Conservation (phyloP, 192 early-diverging fungal species). For the Endogone sp. region DNA sequence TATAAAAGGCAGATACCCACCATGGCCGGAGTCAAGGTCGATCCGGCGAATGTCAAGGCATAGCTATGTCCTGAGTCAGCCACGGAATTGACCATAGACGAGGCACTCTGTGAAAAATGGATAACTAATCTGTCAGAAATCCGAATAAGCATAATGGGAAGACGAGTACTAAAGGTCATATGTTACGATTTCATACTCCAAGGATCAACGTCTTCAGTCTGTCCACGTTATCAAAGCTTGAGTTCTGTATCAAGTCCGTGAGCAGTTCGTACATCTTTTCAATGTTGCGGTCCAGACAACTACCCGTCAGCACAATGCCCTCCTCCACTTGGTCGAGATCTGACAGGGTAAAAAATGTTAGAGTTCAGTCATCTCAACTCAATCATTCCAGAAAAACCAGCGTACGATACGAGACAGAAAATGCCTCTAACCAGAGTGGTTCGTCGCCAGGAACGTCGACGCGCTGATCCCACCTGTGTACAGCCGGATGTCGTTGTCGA, state of each 20-base stretch:
- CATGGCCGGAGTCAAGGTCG: constrained; percentile 55
- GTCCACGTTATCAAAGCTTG: constrained; percentile 67
- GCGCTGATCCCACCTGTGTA: constrained; percentile 84
- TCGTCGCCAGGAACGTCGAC: constrained; percentile 59
- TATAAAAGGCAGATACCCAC: not conserved
- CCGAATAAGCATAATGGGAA: too few relatives aligned
- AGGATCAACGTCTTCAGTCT: constrained; percentile 75
- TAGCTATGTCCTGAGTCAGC: constrained; percentile 79
- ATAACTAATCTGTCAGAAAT: not conserved
- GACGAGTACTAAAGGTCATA: too few relatives aligned
- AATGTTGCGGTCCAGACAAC: constrained; percentile 73
- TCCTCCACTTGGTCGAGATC: constrained; percentile 61
- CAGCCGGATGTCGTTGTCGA: constrained; percentile 84
- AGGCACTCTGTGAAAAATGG: constrained; percentile 47
- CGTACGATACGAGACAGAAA: not conserved
- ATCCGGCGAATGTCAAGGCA: constrained; percentile 68
- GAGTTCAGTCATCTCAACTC: too few relatives aligned
- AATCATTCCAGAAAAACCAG: too few relatives aligned
- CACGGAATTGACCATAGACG: constrained; percentile 72
- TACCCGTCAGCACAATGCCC: constrained; percentile 57
- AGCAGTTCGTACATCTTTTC: constrained; percentile 71
- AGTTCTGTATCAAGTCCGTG: constrained; percentile 62
- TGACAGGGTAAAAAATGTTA: constrained; percentile 4
- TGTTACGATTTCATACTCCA: constrained; percentile 28
- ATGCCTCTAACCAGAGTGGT: constrained; percentile 43